Percentiles rank a stretch among this genome's conserved stretches.
phyloP scores from a whole-genome alignment of 345 rosid species.

The Angophora floribunda region DNA sequence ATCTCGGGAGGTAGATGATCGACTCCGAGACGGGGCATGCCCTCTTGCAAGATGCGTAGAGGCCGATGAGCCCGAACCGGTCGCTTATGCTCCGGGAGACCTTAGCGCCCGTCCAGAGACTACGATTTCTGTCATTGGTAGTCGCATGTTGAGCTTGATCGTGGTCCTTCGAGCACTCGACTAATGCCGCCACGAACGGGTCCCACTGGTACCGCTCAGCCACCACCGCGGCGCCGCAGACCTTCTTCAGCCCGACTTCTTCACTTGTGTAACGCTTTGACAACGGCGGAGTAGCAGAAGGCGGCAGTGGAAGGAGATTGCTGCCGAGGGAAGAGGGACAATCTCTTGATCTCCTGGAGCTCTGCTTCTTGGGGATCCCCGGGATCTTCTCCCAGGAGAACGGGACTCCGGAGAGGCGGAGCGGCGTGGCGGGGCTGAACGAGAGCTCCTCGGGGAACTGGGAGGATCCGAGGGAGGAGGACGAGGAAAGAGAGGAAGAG shows the following conservation, averaged over 20 bases:
- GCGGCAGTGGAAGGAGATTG: constrained; percentile 55
- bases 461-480: constrained; percentile 13
- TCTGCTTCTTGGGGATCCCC: constrained; percentile 69
- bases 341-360: not conserved
- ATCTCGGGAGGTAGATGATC: constrained; percentile 48
- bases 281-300: constrained; percentile 19
- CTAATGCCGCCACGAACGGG: constrained; percentile 71
- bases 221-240: not conserved
- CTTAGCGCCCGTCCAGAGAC: constrained; percentile 13
- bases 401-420: constrained; percentile 55
- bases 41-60: constrained; percentile 60
- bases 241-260: constrained; percentile 3
- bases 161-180: constrained; percentile 64
- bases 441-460: constrained; percentile 27
- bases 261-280: constrained; percentile 9
- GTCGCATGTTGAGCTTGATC: not conserved
- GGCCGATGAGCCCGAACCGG: constrained; percentile 50
- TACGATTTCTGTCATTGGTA: not conserved
- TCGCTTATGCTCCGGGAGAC: constrained; percentile 18
- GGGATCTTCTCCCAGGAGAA: constrained; percentile 93
- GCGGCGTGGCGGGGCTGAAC: constrained; percentile 47
- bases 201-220: constrained; percentile 18
- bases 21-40: constrained; percentile 66
- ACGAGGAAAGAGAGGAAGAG: constrained; percentile 16
- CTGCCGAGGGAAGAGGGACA: not conserved